Percentiles rank a stretch among this genome's conserved stretches.
phyloP scores from a whole-genome alignment of 2,329 filamentous ascomycete species.

The Nothophoma quercina region DNA sequence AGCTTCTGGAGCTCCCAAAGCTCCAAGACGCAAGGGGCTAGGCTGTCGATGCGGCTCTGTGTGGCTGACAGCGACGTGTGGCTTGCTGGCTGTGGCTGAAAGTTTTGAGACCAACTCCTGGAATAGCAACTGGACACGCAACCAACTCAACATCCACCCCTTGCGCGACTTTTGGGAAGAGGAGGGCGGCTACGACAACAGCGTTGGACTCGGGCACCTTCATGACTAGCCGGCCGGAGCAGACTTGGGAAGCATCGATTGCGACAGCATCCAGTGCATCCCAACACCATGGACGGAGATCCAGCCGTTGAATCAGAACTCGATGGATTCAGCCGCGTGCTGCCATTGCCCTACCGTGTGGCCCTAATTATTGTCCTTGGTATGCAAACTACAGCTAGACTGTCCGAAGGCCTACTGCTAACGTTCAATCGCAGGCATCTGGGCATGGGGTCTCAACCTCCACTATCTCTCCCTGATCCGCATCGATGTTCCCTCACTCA shows the following conservation, averaged over 20 bases:
- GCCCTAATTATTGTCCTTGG: slow-evolving; percentile 85
- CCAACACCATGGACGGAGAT: slow-evolving; percentile 72
- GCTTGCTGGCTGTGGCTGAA: slow-evolving; percentile 11
- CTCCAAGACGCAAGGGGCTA: slow-evolving; percentile 5
- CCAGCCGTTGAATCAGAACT: slow-evolving; percentile 71
- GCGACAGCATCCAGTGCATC: slow-evolving; percentile 28
- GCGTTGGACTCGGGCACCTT: slow-evolving; percentile 12
- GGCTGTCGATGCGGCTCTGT: slow-evolving; percentile 2
- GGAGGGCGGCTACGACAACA: not conserved
- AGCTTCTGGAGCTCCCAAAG: slow-evolving; percentile 11
- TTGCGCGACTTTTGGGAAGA: slow-evolving; percentile 22
- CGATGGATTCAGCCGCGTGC: slow-evolving; percentile 84
- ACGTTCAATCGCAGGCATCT: slow-evolving; percentile 69
- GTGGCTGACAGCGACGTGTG: slow-evolving; percentile 12
- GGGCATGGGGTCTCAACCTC: slow-evolving; percentile 94
- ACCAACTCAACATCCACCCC: slow-evolving; percentile 22
- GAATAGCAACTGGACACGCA: slow-evolving; percentile 44
- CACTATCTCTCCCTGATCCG: slow-evolving; percentile 81
- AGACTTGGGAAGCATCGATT: slow-evolving; percentile 32
- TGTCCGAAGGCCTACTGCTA: not conserved
- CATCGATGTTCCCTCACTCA: slow-evolving; percentile 86
- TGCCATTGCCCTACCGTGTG: slow-evolving; percentile 89
- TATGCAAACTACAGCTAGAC: slow-evolving; percentile 55
- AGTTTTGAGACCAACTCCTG: slow-evolving; percentile 21
- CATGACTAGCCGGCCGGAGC: slow-evolving; percentile 28